Percentiles rank a stretch among this genome's conserved stretches.
phyloP scores from a whole-genome alignment of 805 yeast genomes.

The Candida tallmaniae region DNA sequence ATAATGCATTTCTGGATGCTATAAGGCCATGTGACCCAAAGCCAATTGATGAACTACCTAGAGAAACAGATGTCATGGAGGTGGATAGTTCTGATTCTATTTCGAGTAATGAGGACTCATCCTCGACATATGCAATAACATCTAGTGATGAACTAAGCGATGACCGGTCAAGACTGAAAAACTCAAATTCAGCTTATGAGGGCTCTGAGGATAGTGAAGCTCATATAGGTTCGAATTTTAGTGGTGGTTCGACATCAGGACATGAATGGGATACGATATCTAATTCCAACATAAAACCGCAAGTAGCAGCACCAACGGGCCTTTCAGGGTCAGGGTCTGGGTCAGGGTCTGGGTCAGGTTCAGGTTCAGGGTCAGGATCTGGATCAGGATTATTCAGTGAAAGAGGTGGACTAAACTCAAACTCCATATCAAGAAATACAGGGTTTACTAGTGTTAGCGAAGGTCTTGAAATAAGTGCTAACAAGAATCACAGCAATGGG shows the following conservation, averaged over 20 bases:
- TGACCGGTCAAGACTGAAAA: constrained; percentile 5
- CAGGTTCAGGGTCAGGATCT: constrained; percentile 8
- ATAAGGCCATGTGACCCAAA: constrained; percentile 17
- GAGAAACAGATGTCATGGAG: constrained; percentile 8
- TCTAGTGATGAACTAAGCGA: constrained; percentile 13
- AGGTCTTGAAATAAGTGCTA: too few relatives aligned
- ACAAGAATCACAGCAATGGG: not conserved
- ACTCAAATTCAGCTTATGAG: constrained; percentile 4
- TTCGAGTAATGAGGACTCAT: constrained; percentile 9
- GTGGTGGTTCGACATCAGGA: too few relatives aligned
- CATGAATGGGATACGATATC: too few relatives aligned
- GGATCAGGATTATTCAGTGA: constrained; percentile 5
- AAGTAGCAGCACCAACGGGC: too few relatives aligned
- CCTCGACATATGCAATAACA: constrained; percentile 9
- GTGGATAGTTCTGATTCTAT: constrained; percentile 9
- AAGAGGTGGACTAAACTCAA: not conserved
- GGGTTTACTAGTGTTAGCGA: constrained; percentile 5
- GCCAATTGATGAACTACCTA: not conserved
- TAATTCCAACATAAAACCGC: too few relatives aligned
- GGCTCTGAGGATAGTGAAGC: not conserved
- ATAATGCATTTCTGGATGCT: constrained; percentile 16
- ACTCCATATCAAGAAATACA: not conserved
- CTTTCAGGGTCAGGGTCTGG: too few relatives aligned
- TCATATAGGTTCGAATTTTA: too few relatives aligned
- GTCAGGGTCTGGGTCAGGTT: constrained; percentile 4